Evolutionary conservation across 257 asterid species (phyloP).

Genomic region (Penstemon eatonii): DNA sequence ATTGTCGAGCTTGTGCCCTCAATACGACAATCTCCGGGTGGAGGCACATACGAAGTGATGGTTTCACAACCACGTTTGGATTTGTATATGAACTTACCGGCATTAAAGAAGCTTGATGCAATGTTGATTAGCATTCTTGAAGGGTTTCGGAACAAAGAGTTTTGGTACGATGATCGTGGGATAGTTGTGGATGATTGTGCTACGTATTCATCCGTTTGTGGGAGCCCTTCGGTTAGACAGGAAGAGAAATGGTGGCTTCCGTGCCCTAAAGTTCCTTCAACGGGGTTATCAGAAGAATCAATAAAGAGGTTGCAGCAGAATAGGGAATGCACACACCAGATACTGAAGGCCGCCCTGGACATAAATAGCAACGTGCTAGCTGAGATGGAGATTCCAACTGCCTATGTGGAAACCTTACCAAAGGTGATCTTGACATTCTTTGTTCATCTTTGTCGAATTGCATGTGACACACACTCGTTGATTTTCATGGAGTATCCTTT

Average conservation of each 20-base stretch:
- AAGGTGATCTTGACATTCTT: conserved; percentile 51
- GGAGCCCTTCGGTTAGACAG: conserved; percentile 90
- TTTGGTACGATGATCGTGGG: conserved; percentile 62
- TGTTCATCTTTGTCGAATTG: neutral
- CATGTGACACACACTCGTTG: too few relatives aligned
- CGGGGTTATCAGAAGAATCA: conserved; percentile 75
- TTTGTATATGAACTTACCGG: conserved; percentile 82
- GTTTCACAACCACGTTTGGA: conserved; percentile 78
- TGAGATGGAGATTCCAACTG: conserved; percentile 90
- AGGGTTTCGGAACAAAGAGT: conserved; percentile 63
- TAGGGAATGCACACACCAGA: conserved; percentile 95
- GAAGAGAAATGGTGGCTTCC: conserved; percentile 99
- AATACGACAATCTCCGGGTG: conserved; percentile 78
- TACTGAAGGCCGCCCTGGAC: conserved; percentile 91
- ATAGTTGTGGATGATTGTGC: conserved; percentile 54
- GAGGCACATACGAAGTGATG: conserved; percentile 83
- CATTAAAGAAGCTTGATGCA: conserved; percentile 89
- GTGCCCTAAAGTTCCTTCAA: conserved; percentile 81
- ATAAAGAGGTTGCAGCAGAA: conserved; percentile 92
- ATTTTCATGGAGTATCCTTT: too few relatives aligned
- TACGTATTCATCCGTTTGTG: conserved; percentile 45
- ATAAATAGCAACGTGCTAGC: conserved; percentile 82
- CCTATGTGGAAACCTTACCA: conserved; percentile 78
- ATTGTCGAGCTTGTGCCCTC: conserved; percentile 77
- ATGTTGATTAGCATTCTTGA: conserved; percentile 83